phyloP scores from a whole-genome alignment of 495 filamentous ascomycete genomes.

The Hypoxylon subgilvum region DNA sequence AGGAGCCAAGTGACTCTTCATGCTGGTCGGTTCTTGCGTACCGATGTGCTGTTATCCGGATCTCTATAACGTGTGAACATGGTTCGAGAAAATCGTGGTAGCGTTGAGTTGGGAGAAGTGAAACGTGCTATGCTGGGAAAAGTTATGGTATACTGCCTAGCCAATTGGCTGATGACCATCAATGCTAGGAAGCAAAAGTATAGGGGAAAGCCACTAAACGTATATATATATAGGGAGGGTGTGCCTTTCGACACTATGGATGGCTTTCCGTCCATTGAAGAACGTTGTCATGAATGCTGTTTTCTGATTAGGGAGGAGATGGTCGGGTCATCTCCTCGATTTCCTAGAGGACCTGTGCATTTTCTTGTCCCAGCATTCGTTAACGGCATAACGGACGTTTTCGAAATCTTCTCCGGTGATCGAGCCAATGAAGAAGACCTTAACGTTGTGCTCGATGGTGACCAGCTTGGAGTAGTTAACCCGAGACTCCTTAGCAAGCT shows the following conservation, averaged over 20 bases:
- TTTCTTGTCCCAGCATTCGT: conserved; percentile 55
- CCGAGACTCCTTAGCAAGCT: conserved; percentile 52
- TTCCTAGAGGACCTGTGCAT: conserved; percentile 38
- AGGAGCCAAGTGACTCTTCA: conserved; percentile 9
- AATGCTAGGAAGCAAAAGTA: conserved; percentile 4
- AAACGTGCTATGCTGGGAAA: conserved; percentile 24
- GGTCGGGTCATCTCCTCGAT: conserved; percentile 39
- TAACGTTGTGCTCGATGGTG: conserved; percentile 57
- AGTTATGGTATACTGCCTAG: conserved; percentile 3
- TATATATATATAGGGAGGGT: conserved; percentile 25
- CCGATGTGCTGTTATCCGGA: conserved; percentile 41
- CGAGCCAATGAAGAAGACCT: conserved; percentile 52
- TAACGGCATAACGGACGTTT: conserved; percentile 47
- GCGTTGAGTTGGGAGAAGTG: conserved; percentile 10
- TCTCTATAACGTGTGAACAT: conserved; percentile 30
- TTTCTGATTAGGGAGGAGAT: conserved; percentile 34
- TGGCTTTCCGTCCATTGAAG: conserved; percentile 26
- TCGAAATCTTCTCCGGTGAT: conserved; percentile 44
- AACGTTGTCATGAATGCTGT: conserved; percentile 20
- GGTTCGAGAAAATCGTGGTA: conserved; percentile 7
- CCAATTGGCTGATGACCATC: conserved; percentile 3
- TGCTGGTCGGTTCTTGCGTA: conserved; percentile 32
- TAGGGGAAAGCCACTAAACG: conserved; percentile 23
- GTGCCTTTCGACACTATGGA: conserved; percentile 15
- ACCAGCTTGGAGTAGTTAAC: conserved; percentile 54